These are phyloP conservation scores for Oxytropis ochrocephala DNA, from an alignment of 306 rosid species.

Conservation along the genomic window DNA sequence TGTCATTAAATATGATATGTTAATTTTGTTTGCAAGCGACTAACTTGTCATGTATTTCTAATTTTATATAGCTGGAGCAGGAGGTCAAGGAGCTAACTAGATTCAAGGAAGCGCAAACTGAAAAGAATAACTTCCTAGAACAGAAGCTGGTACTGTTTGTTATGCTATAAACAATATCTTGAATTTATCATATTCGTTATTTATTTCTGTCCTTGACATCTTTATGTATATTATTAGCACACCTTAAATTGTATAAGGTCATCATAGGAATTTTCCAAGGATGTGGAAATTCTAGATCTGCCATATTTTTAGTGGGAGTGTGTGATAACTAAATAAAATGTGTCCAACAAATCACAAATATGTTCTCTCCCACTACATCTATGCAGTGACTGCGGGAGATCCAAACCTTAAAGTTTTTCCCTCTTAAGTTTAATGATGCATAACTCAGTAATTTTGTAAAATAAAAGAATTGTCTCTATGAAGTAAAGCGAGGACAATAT, in stretches of 20 bases:
- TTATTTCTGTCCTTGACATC: background rate
- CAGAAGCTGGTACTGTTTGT: slow-evolving; percentile 60
- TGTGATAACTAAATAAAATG: too few species aligned
- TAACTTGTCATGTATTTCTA: slow-evolving; percentile 26
- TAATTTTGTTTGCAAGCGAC: slow-evolving; percentile 10
- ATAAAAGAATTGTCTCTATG: background rate
- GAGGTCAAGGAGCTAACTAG: slow-evolving; percentile 59
- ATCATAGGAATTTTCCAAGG: background rate
- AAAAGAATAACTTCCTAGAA: slow-evolving; percentile 46
- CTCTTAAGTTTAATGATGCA: background rate
- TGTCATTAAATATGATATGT: background rate
- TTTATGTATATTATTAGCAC: slow-evolving; percentile 6
- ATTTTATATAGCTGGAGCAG: slow-evolving; percentile 53
- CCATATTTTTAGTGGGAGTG: too few species aligned
- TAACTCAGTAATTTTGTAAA: background rate
- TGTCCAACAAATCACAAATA: too few species aligned
- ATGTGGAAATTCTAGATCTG: slow-evolving; percentile 8
- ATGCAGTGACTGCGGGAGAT: background rate
- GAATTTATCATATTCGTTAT: background rate
- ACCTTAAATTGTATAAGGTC: background rate
- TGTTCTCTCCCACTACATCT: background rate
- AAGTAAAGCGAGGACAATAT: background rate
- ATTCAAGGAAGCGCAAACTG: slow-evolving; percentile 41
- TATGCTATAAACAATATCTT: slow-evolving; percentile 2
- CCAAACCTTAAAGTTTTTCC: background rate